Conservation (phyloP, 805 yeast genomes). For the Kodamaea laetipori region DNA sequence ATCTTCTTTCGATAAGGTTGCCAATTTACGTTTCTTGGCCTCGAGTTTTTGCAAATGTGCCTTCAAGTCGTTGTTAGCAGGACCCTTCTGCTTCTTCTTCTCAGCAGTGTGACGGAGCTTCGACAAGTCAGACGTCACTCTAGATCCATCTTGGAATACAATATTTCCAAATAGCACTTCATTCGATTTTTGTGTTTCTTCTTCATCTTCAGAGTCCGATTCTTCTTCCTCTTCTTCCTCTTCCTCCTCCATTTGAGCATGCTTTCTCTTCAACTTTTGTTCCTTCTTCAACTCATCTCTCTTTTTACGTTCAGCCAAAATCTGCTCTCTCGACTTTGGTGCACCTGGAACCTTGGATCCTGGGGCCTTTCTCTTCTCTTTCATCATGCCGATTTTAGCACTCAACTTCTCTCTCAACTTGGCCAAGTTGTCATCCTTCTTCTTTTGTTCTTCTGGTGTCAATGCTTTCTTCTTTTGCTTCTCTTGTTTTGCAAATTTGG, state of each 20-base stretch:
- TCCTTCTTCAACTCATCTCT: slow-evolving; percentile 49
- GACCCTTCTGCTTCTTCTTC: slow-evolving; percentile 69
- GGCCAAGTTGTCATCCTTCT: slow-evolving; percentile 55
- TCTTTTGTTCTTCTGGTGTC: slow-evolving; percentile 51
- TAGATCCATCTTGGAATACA: slow-evolving; percentile 77
- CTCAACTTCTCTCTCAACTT: slow-evolving; percentile 80
- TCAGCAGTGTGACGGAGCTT: slow-evolving; percentile 52
- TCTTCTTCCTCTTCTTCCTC: slow-evolving; percentile 45
- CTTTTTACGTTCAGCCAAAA: slow-evolving; percentile 61
- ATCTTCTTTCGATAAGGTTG: slow-evolving; percentile 58
- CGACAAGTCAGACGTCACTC: slow-evolving; percentile 71
- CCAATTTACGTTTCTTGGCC: slow-evolving; percentile 65
- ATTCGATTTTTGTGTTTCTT: slow-evolving; percentile 31
- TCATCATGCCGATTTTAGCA: slow-evolving; percentile 65
- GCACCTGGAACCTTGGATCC: slow-evolving; percentile 83
- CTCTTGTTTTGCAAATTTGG: slow-evolving; percentile 17
- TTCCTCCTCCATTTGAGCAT: slow-evolving; percentile 41
- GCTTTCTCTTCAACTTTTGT: slow-evolving; percentile 45
- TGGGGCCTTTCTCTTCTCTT: slow-evolving; percentile 87
- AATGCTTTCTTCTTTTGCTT: slow-evolving; percentile 27
- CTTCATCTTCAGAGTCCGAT: slow-evolving; percentile 21
- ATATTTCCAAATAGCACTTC: slow-evolving; percentile 78
- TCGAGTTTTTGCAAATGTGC: slow-evolving; percentile 81
- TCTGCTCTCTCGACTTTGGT: slow-evolving; percentile 80
- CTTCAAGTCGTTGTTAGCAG: slow-evolving; percentile 78